A percentile compares a stretch with the other conserved stretches of the same genome.
phyloP scores from a whole-genome alignment of 2,329 filamentous ascomycete species.

The Trichoderma koningiopsis region DNA sequence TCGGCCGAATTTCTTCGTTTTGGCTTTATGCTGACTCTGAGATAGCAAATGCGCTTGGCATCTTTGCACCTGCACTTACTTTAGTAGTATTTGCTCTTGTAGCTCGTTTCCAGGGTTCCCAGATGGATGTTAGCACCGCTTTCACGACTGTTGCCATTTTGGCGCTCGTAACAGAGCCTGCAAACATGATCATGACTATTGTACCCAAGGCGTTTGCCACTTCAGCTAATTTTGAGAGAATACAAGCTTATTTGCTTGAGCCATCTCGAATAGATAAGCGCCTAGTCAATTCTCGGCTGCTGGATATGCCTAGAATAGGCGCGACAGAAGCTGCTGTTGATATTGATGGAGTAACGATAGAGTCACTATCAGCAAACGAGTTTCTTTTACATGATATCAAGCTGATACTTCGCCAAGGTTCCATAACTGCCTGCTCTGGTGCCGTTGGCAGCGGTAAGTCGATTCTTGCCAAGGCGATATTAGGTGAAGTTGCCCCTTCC shows the following conservation, averaged over 20 bases:
- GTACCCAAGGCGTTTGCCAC: slow-evolving; percentile 39
- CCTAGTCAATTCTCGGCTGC: not conserved
- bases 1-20: not conserved
- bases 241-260: slow-evolving; percentile 41
- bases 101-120: slow-evolving; percentile 27
- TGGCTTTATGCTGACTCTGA: not conserved
- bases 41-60: slow-evolving; percentile 45
- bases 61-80: slow-evolving; percentile 45
- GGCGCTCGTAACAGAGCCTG: slow-evolving; percentile 44
- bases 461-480: slow-evolving; percentile 30
- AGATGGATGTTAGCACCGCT: slow-evolving; percentile 41
- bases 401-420: slow-evolving; percentile 31
- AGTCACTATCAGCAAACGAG: not conserved
- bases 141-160: slow-evolving; percentile 46
- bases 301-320: not conserved
- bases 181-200: slow-evolving; percentile 49
- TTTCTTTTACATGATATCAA: slow-evolving; percentile 26
- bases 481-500: slow-evolving; percentile 25
- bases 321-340: not conserved
- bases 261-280: slow-evolving; percentile 14
- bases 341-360: slow-evolving; percentile 10
- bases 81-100: slow-evolving; percentile 41
- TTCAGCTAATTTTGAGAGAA: slow-evolving; percentile 41
- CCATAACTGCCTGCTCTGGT: slow-evolving; percentile 34
- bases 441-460: slow-evolving; percentile 37